Percentiles rank a stretch among this genome's conserved stretches.
These are phyloP conservation scores for Hanseniaspora opuntiae DNA, from an alignment of 805 yeast genomes.

Conservation along the genomic window DNA sequence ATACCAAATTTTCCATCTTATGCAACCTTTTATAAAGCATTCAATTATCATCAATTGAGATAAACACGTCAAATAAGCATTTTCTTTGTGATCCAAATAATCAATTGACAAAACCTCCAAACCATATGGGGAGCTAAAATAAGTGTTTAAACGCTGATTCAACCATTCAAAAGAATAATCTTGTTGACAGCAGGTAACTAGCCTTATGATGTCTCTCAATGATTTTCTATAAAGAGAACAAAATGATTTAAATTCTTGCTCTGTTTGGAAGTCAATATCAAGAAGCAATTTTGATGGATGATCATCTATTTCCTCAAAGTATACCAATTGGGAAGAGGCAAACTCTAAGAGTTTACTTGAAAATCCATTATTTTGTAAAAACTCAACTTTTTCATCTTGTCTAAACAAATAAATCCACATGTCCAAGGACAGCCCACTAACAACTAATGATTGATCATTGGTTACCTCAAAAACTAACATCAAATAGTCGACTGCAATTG, in stretches of 20 bases:
- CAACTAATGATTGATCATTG: constrained; percentile 70
- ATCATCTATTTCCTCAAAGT: constrained; percentile 57
- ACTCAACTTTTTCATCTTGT: constrained; percentile 51
- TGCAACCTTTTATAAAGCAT: constrained; percentile 78
- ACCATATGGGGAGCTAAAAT: constrained; percentile 62
- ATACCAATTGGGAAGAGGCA: constrained; percentile 64
- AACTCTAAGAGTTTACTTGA: constrained; percentile 59
- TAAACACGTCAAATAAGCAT: constrained; percentile 61
- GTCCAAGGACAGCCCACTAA: constrained; percentile 78
- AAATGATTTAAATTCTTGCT: constrained; percentile 65
- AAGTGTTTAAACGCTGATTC: constrained; percentile 53
- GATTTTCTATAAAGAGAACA: constrained; percentile 67
- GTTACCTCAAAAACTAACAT: constrained; percentile 69
- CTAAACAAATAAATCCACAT: constrained; percentile 89
- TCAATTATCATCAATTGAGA: constrained; percentile 79
- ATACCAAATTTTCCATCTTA: constrained; percentile 94
- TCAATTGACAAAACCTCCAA: constrained; percentile 43
- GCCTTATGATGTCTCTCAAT: constrained; percentile 80
- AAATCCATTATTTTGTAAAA: constrained; percentile 34
- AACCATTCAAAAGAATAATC: constrained; percentile 73
- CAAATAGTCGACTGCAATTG: constrained; percentile 37
- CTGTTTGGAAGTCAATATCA: constrained; percentile 78
- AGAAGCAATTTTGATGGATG: constrained; percentile 51
- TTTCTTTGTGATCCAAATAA: constrained; percentile 42
- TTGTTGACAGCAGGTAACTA: constrained; percentile 75